These are phyloP conservation scores for Prunus davidiana DNA, from an alignment of 306 rosid genomes.

Conservation along the genomic window DNA sequence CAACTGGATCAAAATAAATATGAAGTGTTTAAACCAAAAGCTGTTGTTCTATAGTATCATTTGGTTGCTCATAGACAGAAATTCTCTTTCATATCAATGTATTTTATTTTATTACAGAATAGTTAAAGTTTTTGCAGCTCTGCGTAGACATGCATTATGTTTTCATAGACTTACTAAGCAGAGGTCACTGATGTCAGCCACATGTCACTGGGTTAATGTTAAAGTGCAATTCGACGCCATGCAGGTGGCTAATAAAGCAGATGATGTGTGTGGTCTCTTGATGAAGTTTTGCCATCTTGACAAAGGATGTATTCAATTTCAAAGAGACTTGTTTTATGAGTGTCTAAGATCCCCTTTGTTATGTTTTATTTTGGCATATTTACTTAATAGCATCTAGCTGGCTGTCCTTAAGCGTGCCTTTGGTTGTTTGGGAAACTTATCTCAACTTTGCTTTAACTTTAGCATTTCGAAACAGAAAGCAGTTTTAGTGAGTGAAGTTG, in stretches of 20 bases:
- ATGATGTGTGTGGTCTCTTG: neutral
- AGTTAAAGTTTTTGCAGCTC: neutral
- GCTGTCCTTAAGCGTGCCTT: too few species aligned
- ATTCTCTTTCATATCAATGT: neutral
- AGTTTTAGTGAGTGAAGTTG: too few species aligned
- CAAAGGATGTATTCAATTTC: too few species aligned
- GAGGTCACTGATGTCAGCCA: neutral
- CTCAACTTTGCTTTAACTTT: too few species aligned
- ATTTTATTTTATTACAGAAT: neutral
- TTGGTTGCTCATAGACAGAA: neutral
- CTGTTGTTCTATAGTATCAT: neutral
- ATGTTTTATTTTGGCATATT: too few species aligned
- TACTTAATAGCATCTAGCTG: too few species aligned
- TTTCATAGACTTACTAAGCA: neutral
- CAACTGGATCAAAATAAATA: neutral
- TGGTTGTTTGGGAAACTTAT: too few species aligned
- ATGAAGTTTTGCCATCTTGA: too few species aligned
- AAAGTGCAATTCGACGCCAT: neutral
- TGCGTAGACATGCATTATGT: neutral
- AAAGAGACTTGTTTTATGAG: too few species aligned
- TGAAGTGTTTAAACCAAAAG: neutral
- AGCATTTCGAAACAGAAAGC: too few species aligned
- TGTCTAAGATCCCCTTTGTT: too few species aligned
- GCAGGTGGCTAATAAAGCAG: neutral
- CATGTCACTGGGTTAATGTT: neutral